A percentile compares a stretch with the other conserved stretches of the same genome.
Conservation (phyloP, 345 rosid genomes). For the Eucalyptus regnans region DNA sequence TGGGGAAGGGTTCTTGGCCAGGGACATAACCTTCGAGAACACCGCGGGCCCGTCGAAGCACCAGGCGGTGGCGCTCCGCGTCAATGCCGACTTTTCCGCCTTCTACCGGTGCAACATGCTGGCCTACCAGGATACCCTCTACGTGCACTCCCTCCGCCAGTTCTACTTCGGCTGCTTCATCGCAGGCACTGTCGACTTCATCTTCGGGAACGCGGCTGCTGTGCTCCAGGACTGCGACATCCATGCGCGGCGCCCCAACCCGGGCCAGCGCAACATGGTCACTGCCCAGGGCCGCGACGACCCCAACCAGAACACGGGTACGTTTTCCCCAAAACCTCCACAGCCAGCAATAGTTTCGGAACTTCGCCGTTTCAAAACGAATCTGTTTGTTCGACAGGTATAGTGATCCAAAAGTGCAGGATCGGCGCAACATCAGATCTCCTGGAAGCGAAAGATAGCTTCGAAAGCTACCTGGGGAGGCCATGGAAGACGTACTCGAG, state of each 20-base stretch:
- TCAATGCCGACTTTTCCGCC: conserved; percentile 47
- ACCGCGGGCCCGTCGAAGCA: conserved; percentile 72
- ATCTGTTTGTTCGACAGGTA: background rate
- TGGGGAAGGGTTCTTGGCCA: conserved; percentile 59
- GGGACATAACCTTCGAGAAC: conserved; percentile 62
- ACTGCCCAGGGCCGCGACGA: conserved; percentile 71
- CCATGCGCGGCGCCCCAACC: conserved; percentile 53
- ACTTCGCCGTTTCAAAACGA: background rate
- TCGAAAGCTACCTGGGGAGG: conserved; percentile 49
- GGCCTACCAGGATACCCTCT: conserved; percentile 78
- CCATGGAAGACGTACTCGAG: conserved; percentile 64
- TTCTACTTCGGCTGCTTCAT: conserved; percentile 39
- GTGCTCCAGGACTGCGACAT: conserved; percentile 58
- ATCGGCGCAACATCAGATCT: conserved; percentile 58
- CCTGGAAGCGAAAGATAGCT: conserved; percentile 3
- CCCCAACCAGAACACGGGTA: conserved; percentile 54
- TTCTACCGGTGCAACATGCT: conserved; percentile 44
- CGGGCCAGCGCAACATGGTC: conserved; percentile 59
- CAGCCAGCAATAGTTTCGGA: background rate
- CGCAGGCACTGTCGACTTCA: conserved; percentile 60
- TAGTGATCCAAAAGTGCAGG: conserved; percentile 57
- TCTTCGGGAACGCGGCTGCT: conserved; percentile 60
- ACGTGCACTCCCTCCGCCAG: conserved; percentile 63
- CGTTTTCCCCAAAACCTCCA: background rate
- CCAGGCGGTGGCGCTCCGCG: conserved; percentile 77